Percentiles rank a stretch among this genome's conserved stretches.
phyloP scores from a whole-genome alignment of 345 rosid species.

The Populus nigra region DNA sequence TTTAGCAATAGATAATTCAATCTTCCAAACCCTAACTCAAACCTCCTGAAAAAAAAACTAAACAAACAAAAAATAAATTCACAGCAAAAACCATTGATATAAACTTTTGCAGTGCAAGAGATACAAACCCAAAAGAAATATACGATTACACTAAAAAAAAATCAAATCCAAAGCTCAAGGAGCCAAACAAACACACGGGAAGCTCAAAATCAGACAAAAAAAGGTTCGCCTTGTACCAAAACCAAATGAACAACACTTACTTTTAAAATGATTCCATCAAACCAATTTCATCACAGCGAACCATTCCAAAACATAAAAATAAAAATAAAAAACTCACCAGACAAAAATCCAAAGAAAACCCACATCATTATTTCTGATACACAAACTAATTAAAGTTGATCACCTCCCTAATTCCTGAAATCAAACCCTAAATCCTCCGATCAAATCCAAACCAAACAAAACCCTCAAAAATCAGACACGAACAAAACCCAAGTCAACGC shows the following conservation, averaged over 20 bases:
- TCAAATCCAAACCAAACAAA: background rate
- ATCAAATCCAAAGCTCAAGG: background rate
- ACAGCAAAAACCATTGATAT: background rate
- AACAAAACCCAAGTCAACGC: slow-evolving; percentile 10
- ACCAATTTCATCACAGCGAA: background rate
- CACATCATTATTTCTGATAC: background rate
- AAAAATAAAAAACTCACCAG: background rate
- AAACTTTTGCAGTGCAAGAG: background rate
- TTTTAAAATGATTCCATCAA: background rate
- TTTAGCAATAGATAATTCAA: slow-evolving; percentile 8
- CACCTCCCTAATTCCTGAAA: background rate
- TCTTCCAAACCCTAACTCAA: background rate
- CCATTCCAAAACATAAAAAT: background rate
- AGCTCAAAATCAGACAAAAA: background rate
- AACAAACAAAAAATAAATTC: background rate
- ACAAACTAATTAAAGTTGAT: background rate
- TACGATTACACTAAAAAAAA: background rate
- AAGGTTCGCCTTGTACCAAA: background rate
- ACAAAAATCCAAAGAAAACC: background rate
- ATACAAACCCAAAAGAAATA: background rate
- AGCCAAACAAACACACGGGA: background rate
- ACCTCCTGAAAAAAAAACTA: background rate
- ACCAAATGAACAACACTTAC: too few relatives aligned
- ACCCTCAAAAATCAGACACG: background rate
- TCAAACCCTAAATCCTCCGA: background rate